phyloP scores from a whole-genome alignment of 768 basidiomycete species.

The Kwoniella heveanensis region DNA sequence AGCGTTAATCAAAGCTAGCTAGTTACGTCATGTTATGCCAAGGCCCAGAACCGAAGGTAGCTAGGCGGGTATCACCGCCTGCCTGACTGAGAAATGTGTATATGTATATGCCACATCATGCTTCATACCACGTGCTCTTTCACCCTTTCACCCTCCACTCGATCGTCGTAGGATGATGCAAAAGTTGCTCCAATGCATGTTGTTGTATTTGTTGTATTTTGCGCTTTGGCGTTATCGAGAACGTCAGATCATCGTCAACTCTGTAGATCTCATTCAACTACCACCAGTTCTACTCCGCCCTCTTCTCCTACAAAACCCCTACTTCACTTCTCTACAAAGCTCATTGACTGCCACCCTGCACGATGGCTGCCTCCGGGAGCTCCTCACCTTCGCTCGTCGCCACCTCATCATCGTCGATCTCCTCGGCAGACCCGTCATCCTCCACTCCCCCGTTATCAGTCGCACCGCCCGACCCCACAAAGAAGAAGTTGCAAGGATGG shows the following conservation, averaged over 20 bases:
- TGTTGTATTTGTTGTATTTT: neutral
- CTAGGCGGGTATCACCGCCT: neutral
- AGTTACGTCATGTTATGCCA: too few species aligned
- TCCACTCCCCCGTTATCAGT: conserved; percentile 38
- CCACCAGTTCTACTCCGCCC: too few species aligned
- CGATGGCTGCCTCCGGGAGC: conserved; percentile 12
- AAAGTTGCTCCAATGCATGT: neutral
- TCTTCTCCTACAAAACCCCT: too few species aligned
- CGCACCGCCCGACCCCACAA: conserved; percentile 27
- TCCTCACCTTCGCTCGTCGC: neutral
- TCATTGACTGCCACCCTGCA: neutral
- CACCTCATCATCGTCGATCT: conserved; percentile 6
- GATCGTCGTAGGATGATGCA: neutral
- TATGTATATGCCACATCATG: neutral
- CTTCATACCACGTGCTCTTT: neutral
- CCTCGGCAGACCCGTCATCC: conserved; percentile 24
- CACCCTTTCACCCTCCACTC: neutral
- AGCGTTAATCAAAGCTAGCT: too few species aligned
- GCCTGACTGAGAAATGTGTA: too few species aligned
- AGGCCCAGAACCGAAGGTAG: neutral
- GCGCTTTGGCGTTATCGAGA: neutral
- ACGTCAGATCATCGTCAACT: too few species aligned
- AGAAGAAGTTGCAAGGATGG: conserved; percentile 45
- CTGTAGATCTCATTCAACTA: too few species aligned
- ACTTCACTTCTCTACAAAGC: too few species aligned